A percentile compares a stretch with the other conserved stretches of the same genome.
Conservation (phyloP, 2,329 filamentous ascomycete species). For the Apiospora sp. region DNA sequence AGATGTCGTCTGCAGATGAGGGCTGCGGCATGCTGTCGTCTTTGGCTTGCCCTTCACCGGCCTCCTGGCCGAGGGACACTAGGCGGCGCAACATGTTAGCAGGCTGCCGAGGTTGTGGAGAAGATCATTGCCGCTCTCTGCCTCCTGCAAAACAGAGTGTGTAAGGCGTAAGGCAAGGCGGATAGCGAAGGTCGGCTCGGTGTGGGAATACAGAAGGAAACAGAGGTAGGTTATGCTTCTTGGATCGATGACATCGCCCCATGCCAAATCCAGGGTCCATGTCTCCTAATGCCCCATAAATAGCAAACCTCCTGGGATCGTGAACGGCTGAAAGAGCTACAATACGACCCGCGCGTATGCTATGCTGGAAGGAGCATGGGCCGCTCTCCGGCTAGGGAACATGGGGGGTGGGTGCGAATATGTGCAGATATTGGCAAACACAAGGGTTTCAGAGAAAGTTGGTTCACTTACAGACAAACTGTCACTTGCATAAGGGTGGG, state of each 20-base stretch:
- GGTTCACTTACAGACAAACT: constrained; percentile 40
- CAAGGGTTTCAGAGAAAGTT: constrained; percentile 20
- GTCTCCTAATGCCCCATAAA: constrained; percentile 9
- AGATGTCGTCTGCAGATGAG: constrained; percentile 63
- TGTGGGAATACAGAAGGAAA: not conserved
- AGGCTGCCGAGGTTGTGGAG: constrained; percentile 14
- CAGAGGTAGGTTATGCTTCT: constrained; percentile 3
- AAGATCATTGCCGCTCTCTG: constrained; percentile 23
- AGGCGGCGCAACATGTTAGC: constrained; percentile 53
- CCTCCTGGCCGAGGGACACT: constrained; percentile 53
- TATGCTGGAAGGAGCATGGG: constrained; percentile 18
- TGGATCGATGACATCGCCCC: constrained; percentile 15
- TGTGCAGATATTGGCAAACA: constrained; percentile 15
- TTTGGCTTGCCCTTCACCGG: constrained; percentile 47
- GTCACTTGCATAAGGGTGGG: constrained; percentile 37
- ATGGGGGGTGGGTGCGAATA: constrained; percentile 10
- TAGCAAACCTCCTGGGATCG: constrained; percentile 1
- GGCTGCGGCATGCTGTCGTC: constrained; percentile 64
- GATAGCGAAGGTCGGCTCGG: not conserved
- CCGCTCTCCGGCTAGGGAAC: constrained; percentile 5
- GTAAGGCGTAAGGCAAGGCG: constrained; percentile 23
- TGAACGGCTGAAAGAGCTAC: constrained; percentile 5
- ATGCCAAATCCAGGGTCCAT: constrained; percentile 21
- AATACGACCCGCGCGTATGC: constrained; percentile 9
- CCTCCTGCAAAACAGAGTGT: constrained; percentile 25